These are phyloP conservation scores for Zasmidium citrigriseum DNA, from an alignment of 2,329 filamentous ascomycete genomes.

Conservation along the genomic window DNA sequence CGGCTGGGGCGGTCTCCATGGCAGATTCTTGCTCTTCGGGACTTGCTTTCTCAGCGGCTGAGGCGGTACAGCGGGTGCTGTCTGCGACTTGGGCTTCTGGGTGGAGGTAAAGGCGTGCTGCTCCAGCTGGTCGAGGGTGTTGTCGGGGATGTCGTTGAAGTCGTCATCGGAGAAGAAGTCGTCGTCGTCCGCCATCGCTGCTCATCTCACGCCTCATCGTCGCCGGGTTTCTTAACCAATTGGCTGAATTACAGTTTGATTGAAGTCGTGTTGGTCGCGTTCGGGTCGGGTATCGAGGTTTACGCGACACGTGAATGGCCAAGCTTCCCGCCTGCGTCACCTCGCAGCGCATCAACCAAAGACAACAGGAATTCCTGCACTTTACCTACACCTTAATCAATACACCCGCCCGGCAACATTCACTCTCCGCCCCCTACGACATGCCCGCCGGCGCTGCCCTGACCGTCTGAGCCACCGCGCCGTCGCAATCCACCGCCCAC, in stretches of 20 bases:
- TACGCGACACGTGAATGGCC: too few species aligned
- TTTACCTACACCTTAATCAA: too few species aligned
- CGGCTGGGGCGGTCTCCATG: conserved; percentile 33
- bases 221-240: not conserved
- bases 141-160: conserved; percentile 47
- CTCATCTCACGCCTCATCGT: not conserved
- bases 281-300: too few species aligned
- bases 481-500: not conserved
- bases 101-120: conserved; percentile 46
- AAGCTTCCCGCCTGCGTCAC: too few species aligned
- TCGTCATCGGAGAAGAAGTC: conserved; percentile 50
- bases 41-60: conserved; percentile 20
- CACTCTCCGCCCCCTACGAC: not conserved
- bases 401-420: not conserved
- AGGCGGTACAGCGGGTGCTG: conserved; percentile 1
- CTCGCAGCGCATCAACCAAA: too few species aligned
- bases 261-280: too few species aligned
- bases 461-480: not conserved
- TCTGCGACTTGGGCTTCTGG: conserved; percentile 29
- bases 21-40: conserved; percentile 21
- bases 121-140: conserved; percentile 49
- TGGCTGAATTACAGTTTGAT: too few species aligned
- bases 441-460: not conserved
- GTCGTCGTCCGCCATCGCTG: conserved; percentile 33
- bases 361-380: too few species aligned